Evolutionary conservation across 352 stramenopile genomes (phyloP), one percentile per base, ranked within the genome.

Genomic region (Globisporangium perplexum): DNA sequence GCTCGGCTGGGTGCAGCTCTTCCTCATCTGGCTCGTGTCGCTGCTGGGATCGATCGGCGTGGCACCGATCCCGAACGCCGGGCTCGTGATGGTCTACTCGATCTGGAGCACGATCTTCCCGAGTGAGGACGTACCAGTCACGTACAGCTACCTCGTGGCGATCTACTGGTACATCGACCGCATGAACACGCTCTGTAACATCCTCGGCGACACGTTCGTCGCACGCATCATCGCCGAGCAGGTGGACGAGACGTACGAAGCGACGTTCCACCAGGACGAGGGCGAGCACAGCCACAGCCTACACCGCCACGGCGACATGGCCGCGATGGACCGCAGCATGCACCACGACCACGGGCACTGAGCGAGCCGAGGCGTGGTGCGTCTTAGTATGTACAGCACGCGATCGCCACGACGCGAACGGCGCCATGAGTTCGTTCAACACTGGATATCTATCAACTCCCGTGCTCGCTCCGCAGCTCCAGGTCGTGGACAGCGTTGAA

Each of bases 141-240:
- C 77, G 30, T 90, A 77, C 72, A 83, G 68, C 58, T 88, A 85
- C 63, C 58, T 90, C 10, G 73, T 92, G 20, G 82, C 77, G 28
- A 83, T 86, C 53, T 71, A 84, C 65, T 88, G 76, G 68, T 77
- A 88, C 57, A 49, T 92, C 23, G 79, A 84, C 39, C 75, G 82
- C 49, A 66, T 92, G 24, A 74, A 82, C 53, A 92, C 82, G 15
- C 54, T 71, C 18, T 87, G 74, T 69, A 92, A 88, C 66, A 66
- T 90, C 33, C 20, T 90, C 3, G 77, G 78, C 4, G 71, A 86
- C 57, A 73, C 71, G 28, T 86, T 88, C 47, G 73, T 92, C 33
- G 71, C 78, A 57, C 77, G 78, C 55, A 89, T 92, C 53, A 73
- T 92, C 46, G 77, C 82, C 50, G 79, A 89, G 55, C 72, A 87